These are phyloP conservation scores for Yamadazyma dushanensis DNA, from an alignment of 1,139 yeast genomes.

Conservation along the genomic window DNA sequence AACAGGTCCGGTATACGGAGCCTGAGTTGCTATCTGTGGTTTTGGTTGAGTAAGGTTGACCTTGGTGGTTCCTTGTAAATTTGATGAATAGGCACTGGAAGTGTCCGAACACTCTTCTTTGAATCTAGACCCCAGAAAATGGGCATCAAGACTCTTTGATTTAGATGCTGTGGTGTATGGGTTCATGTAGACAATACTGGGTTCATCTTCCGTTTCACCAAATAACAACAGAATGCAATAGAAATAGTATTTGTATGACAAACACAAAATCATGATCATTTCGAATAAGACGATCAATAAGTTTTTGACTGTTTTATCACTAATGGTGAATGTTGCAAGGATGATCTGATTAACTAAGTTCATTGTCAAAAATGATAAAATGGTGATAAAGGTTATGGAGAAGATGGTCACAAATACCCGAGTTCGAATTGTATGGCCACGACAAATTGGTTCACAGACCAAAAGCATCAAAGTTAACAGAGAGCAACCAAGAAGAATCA, in stretches of 20 bases:
- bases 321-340: too few relatives aligned
- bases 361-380: constrained; percentile 6
- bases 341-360: too few relatives aligned
- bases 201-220: neutral
- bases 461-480: neutral
- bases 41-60: neutral
- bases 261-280: constrained; percentile 1
- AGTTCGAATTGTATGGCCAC: neutral
- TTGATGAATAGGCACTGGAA: constrained; percentile 9
- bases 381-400: neutral
- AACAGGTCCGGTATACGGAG: constrained; percentile 6
- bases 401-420: constrained; percentile 1
- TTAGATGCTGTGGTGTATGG: neutral
- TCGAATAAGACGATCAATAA: constrained; percentile 5
- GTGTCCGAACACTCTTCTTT: constrained; percentile 2
- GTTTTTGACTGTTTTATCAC: too few relatives aligned
- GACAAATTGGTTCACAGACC: neutral
- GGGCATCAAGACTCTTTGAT: neutral
- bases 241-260: constrained; percentile 3
- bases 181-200: neutral
- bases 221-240: neutral
- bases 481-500: neutral
- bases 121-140: neutral
- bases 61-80: neutral
- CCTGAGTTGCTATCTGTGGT: neutral